Evolutionary conservation across 2,329 filamentous ascomycete genomes (phyloP).

Genomic region (Sphaerulina musiva): DNA sequence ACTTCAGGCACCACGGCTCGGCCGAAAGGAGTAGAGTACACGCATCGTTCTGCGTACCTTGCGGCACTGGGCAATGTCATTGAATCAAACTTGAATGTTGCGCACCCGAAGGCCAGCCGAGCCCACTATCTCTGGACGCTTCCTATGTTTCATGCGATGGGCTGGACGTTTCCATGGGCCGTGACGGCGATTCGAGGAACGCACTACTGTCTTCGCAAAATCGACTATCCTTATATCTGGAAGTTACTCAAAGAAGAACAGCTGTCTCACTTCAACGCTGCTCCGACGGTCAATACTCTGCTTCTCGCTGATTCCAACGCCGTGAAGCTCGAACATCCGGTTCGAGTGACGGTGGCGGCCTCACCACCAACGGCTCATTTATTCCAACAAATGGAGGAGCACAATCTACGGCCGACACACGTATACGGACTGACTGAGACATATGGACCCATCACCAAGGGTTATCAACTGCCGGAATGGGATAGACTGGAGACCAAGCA

Average conservation of each 20-base stretch:
- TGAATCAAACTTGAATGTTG: constrained; percentile 71
- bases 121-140: constrained; percentile 61
- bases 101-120: constrained; percentile 33
- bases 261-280: constrained; percentile 92
- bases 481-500: constrained; percentile 65
- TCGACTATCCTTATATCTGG: constrained; percentile 94
- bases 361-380: constrained; percentile 83
- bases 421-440: constrained; percentile 86
- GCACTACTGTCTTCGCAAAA: constrained; percentile 88
- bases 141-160: constrained; percentile 71
- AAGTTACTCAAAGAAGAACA: constrained; percentile 73
- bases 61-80: constrained; percentile 79
- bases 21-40: constrained; percentile 90
- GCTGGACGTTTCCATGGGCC: constrained; percentile 50
- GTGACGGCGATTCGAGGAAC: constrained; percentile 91
- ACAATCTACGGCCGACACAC: constrained; percentile 87
- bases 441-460: constrained; percentile 92
- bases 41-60: constrained; percentile 79
- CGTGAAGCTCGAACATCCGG: constrained; percentile 60
- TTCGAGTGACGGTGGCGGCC: constrained; percentile 86
- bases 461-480: constrained; percentile 83
- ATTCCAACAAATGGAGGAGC: constrained; percentile 81
- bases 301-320: constrained; percentile 77
- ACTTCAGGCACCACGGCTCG: constrained; percentile 87
- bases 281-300: constrained; percentile 91